A percentile compares a stretch with the other conserved stretches of the same genome.
Conservation (phyloP, 2,329 filamentous ascomycete genomes). For the Neurospora sp. region DNA sequence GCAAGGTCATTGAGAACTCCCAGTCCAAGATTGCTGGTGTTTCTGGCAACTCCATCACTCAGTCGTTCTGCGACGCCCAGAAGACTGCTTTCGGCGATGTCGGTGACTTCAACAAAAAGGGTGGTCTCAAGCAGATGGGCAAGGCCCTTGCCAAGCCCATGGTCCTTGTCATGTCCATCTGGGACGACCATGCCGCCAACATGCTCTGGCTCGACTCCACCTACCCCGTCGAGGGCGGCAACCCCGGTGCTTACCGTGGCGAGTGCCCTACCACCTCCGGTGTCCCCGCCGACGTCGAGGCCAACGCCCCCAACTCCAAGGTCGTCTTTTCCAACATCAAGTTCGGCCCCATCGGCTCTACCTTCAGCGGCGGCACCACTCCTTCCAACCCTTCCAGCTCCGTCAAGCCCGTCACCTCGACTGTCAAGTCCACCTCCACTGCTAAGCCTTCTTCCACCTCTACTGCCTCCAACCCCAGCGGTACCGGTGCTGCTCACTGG, state of each 20-base stretch:
- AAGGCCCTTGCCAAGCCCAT: slow-evolving; percentile 30
- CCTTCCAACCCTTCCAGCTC: slow-evolving; percentile 1
- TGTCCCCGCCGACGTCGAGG: slow-evolving; percentile 39
- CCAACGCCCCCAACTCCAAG: slow-evolving; percentile 32
- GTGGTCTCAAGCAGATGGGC: slow-evolving; percentile 49
- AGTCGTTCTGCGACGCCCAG: slow-evolving; percentile 47
- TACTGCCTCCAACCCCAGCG: slow-evolving; percentile 8
- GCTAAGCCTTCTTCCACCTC: slow-evolving; percentile 2
- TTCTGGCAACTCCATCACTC: slow-evolving; percentile 41
- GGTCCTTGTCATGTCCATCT: slow-evolving; percentile 41
- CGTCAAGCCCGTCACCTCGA: slow-evolving; percentile 6
- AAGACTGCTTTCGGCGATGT: slow-evolving; percentile 46
- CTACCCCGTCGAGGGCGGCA: slow-evolving; percentile 39
- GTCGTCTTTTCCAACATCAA: slow-evolving; percentile 52
- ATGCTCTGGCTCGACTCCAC: slow-evolving; percentile 69
- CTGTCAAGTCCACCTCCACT: slow-evolving; percentile 2
- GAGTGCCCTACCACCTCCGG: slow-evolving; percentile 43
- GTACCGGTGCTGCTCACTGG: slow-evolving; percentile 17
- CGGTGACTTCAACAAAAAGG: slow-evolving; percentile 42
- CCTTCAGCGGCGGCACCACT: slow-evolving; percentile 25
- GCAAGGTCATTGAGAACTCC: slow-evolving; percentile 46
- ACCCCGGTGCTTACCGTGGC: slow-evolving; percentile 42
- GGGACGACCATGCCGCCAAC: slow-evolving; percentile 57
- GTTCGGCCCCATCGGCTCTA: slow-evolving; percentile 45
- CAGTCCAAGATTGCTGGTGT: slow-evolving; percentile 28